A percentile compares a stretch with the other conserved stretches of the same genome.
Evolutionary conservation across 257 asterid genomes (phyloP).

Genomic region (Gentiana macrophylla): DNA sequence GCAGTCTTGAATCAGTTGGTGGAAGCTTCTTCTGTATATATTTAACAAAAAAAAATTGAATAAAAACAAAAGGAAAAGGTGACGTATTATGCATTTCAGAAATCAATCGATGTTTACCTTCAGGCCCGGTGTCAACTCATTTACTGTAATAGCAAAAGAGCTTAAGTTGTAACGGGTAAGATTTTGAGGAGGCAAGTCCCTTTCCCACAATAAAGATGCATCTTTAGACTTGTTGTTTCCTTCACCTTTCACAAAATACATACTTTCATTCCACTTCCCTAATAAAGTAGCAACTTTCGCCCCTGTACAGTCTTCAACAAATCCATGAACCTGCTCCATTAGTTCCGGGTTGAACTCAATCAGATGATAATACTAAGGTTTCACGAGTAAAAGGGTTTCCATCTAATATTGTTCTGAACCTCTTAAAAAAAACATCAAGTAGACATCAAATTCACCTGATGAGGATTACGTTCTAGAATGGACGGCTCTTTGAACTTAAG

Average conservation of each 20-base stretch:
- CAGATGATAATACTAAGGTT: conserved; percentile 1
- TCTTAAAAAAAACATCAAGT: neutral
- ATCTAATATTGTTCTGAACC: neutral
- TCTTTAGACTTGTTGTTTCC: conserved; percentile 45
- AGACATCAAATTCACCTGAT: conserved; percentile 45
- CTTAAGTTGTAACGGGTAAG: conserved; percentile 75
- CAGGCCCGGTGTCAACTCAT: conserved; percentile 72
- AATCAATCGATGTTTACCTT: conserved; percentile 40
- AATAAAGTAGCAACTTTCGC: conserved; percentile 57
- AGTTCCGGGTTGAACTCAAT: conserved; percentile 11
- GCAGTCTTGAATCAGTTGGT: conserved; percentile 90
- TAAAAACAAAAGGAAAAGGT: conserved; percentile 12
- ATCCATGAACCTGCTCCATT: conserved; percentile 67
- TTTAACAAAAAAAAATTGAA: conserved; percentile 31
- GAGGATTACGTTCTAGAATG: conserved; percentile 90
- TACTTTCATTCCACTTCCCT: conserved; percentile 95
- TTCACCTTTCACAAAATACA: conserved; percentile 55
- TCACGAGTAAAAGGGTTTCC: neutral
- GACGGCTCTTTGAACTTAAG: conserved; percentile 96
- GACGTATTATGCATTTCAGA: conserved; percentile 6
- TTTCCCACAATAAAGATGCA: conserved; percentile 63
- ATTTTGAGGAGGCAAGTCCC: conserved; percentile 44
- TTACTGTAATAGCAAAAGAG: conserved; percentile 75
- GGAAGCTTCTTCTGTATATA: conserved; percentile 91
- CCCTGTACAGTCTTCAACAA: conserved; percentile 69